Percentiles rank a stretch among this genome's conserved stretches.
Conservation (phyloP, 2,329 filamentous ascomycete genomes). For the Fusarium bulbicola region DNA sequence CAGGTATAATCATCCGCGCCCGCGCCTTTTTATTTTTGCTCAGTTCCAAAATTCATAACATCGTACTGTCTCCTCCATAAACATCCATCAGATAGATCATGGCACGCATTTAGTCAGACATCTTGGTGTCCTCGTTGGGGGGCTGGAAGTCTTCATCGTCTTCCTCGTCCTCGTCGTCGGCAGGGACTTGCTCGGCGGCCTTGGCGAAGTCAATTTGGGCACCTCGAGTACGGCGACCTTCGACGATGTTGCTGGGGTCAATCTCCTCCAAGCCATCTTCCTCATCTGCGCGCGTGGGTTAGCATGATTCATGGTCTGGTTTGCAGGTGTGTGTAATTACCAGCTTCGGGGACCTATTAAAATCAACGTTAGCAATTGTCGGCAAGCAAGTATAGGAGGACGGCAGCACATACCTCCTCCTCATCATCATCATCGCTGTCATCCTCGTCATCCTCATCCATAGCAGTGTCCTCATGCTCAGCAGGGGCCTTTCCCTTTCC, state of each 20-base stretch:
- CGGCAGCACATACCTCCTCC: slow-evolving; percentile 41
- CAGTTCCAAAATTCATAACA: slow-evolving; percentile 36
- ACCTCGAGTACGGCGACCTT: slow-evolving; percentile 84
- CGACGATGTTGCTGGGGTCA: slow-evolving; percentile 87
- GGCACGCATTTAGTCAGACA: slow-evolving; percentile 55
- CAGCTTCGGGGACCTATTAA: slow-evolving; percentile 42
- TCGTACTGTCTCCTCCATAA: slow-evolving; percentile 21
- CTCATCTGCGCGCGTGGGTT: slow-evolving; percentile 60
- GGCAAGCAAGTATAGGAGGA: neutral
- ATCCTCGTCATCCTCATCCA: slow-evolving; percentile 79
- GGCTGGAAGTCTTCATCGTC: slow-evolving; percentile 77
- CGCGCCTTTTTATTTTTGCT: slow-evolving; percentile 29
- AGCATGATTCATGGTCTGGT: slow-evolving; percentile 33
- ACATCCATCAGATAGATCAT: neutral
- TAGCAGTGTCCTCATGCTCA: slow-evolving; percentile 68
- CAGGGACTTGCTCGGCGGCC: slow-evolving; percentile 80
- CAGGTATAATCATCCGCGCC: slow-evolving; percentile 30
- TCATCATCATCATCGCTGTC: slow-evolving; percentile 46
- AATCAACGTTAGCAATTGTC: slow-evolving; percentile 36
- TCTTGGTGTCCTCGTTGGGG: slow-evolving; percentile 70
- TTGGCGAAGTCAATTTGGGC: slow-evolving; percentile 93
- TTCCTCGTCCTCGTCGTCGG: slow-evolving; percentile 81
- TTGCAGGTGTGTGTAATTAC: slow-evolving; percentile 35
- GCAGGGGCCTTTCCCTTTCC: slow-evolving; percentile 84
- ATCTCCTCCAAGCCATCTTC: slow-evolving; percentile 92